Evolutionary conservation across 139 green algal genomes (phyloP).

Genomic region (Desmodesmus armatus): DNA sequence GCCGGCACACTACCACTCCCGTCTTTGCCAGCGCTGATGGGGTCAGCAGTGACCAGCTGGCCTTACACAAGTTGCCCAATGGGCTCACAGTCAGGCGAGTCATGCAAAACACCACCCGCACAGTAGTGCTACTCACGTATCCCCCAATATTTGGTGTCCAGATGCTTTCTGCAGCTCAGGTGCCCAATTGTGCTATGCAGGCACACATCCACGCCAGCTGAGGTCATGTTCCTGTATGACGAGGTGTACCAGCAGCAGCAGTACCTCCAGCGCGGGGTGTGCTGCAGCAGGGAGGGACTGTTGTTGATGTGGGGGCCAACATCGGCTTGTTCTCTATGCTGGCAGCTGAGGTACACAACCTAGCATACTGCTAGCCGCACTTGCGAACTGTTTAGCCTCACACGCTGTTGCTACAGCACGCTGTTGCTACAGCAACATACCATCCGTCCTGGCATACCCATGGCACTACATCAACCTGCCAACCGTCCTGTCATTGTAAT

Average conservation of each 20-base stretch:
- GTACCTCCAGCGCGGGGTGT: constrained; percentile 33
- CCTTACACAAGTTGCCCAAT: too few species aligned
- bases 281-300: constrained; percentile 27
- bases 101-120: too few species aligned
- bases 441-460: background rate
- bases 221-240: constrained; percentile 33
- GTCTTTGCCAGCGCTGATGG: too few species aligned
- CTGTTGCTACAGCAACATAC: background rate
- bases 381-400: too few species aligned
- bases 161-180: background rate
- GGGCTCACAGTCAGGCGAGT: too few species aligned
- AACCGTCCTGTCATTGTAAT: background rate
- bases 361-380: too few species aligned
- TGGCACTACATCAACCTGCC: background rate
- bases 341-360: constrained; percentile 46
- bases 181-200: constrained; percentile 7
- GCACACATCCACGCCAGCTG: constrained; percentile 14
- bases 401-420: background rate
- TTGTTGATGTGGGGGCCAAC: constrained; percentile 71
- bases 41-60: too few species aligned
- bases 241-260: constrained; percentile 12
- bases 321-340: constrained; percentile 61
- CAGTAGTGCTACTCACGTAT: too few species aligned
- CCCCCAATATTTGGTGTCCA: too few species aligned
- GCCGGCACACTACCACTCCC: too few species aligned